A percentile compares a stretch with the other conserved stretches of the same genome.
These are phyloP conservation scores for Neofusicoccum sp. DNA, from an alignment of 2,329 filamentous ascomycete genomes.

Conservation along the genomic window DNA sequence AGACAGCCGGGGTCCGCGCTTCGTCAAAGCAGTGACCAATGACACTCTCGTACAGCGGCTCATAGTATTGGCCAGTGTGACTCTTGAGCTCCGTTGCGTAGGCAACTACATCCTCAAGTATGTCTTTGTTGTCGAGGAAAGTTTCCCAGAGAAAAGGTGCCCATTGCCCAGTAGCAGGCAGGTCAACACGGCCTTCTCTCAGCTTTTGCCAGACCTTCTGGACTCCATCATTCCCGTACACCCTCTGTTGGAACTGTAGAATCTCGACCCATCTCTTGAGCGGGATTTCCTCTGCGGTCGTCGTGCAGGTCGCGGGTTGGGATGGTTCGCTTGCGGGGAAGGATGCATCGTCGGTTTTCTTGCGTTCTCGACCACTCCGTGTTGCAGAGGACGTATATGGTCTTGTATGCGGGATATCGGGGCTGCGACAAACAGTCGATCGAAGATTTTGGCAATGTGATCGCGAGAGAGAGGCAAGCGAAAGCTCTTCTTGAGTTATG, in stretches of 20 bases:
- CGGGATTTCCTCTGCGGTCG: neutral
- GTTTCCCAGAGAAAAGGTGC: slow-evolving; percentile 50
- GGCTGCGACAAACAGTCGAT: neutral
- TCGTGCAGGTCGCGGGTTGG: neutral
- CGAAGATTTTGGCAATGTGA: neutral
- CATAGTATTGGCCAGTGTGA: slow-evolving; percentile 37
- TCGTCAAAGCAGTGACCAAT: slow-evolving; percentile 44
- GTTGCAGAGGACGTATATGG: neutral
- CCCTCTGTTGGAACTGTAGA: neutral
- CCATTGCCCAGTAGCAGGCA: slow-evolving; percentile 44
- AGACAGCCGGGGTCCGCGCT: slow-evolving; percentile 9
- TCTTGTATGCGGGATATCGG: too few species aligned
- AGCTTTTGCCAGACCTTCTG: slow-evolving; percentile 45
- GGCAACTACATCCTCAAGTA: slow-evolving; percentile 41
- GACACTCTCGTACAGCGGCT: slow-evolving; percentile 47
- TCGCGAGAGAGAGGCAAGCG: neutral
- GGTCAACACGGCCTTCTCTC: slow-evolving; percentile 36
- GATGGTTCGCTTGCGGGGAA: neutral
- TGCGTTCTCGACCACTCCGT: too few species aligned
- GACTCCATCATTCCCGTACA: slow-evolving; percentile 1
- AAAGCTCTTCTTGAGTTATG: slow-evolving; percentile 2
- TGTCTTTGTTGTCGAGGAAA: slow-evolving; percentile 42
- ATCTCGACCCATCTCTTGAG: neutral
- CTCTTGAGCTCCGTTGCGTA: slow-evolving; percentile 47
- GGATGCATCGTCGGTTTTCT: too few species aligned